Evolutionary conservation across 257 asterid genomes (phyloP).

Genomic region (Lycium barbarum): DNA sequence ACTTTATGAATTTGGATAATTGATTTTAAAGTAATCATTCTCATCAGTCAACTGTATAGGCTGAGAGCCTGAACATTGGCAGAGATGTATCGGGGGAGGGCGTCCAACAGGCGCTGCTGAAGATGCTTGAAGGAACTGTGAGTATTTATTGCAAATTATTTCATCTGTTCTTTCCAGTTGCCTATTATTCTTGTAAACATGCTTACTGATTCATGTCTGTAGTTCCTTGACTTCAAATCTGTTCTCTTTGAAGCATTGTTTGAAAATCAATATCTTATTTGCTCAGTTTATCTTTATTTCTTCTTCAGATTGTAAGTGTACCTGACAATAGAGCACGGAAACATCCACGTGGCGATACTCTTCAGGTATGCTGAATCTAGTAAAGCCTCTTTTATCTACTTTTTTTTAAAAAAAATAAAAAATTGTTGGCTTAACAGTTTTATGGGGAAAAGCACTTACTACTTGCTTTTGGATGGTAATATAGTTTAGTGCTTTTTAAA

Average conservation of each 20-base stretch:
- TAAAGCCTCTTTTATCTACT: slow-evolving; percentile 22
- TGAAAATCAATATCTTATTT: not conserved
- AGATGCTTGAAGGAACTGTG: slow-evolving; percentile 98
- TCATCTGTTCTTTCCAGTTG: slow-evolving; percentile 26
- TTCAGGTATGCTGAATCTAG: slow-evolving; percentile 65
- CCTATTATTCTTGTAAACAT: not conserved
- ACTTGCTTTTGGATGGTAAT: slow-evolving; percentile 4
- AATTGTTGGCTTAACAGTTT: not conserved
- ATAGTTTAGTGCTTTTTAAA: not conserved
- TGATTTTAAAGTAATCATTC: slow-evolving; percentile 5
- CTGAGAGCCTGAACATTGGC: slow-evolving; percentile 70
- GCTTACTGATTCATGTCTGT: not conserved
- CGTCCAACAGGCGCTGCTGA: slow-evolving; percentile 91
- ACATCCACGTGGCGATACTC: slow-evolving; percentile 62
- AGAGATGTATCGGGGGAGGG: slow-evolving; percentile 98
- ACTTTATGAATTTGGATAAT: not conserved
- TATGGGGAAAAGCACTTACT: not conserved
- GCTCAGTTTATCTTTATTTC: slow-evolving; percentile 9
- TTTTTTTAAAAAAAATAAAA: too few relatives aligned
- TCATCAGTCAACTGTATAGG: slow-evolving; percentile 56
- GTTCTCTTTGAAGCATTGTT: not conserved
- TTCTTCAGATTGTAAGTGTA: slow-evolving; percentile 72
- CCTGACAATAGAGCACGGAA: slow-evolving; percentile 78
- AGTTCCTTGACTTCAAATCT: slow-evolving; percentile 5
- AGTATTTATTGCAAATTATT: slow-evolving; percentile 45